phyloP scores from a whole-genome alignment of 495 filamentous ascomycete species.

The Astrocystis sublimbata region DNA sequence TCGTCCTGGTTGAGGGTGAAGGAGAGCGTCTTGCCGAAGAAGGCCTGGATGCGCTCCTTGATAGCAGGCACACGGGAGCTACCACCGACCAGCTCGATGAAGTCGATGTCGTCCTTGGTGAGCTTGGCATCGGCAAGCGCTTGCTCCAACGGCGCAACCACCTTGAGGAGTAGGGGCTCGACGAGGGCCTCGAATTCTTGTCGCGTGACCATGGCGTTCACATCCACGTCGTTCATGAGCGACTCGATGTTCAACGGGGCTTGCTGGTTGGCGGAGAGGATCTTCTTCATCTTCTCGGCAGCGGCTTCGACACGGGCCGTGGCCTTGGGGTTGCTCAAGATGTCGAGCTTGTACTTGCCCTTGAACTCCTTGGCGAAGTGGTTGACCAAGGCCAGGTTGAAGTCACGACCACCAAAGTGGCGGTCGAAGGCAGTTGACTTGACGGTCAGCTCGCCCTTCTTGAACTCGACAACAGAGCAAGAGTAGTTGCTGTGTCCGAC shows the following conservation, averaged over 20 bases:
- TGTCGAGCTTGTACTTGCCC: slow-evolving; percentile 88
- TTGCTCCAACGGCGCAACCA: slow-evolving; percentile 76
- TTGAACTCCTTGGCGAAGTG: slow-evolving; percentile 95
- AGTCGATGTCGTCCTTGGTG: slow-evolving; percentile 86
- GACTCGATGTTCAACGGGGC: slow-evolving; percentile 98
- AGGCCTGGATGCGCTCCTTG: slow-evolving; percentile 85
- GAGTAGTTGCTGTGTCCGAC: slow-evolving; percentile 97
- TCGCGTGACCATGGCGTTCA: slow-evolving; percentile 83
- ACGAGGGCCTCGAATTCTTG: slow-evolving; percentile 92
- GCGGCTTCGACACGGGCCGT: slow-evolving; percentile 80
- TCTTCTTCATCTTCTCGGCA: slow-evolving; percentile 98
- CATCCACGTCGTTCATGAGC: slow-evolving; percentile 96
- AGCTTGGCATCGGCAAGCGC: slow-evolving; percentile 90
- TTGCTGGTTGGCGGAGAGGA: slow-evolving; percentile 90
- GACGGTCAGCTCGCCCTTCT: slow-evolving; percentile 93
- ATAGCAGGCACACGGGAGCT: slow-evolving; percentile 91
- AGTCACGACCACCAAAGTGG: slow-evolving; percentile 96
- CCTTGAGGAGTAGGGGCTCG: slow-evolving; percentile 77
- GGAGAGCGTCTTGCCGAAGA: slow-evolving; percentile 88
- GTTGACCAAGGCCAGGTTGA: slow-evolving; percentile 91
- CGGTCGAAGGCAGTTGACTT: slow-evolving; percentile 91
- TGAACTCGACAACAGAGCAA: slow-evolving; percentile 91
- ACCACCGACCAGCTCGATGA: slow-evolving; percentile 91
- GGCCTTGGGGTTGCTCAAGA: slow-evolving; percentile 85
- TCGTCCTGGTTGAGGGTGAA: slow-evolving; percentile 99